phyloP scores from a whole-genome alignment of 1,139 yeast genomes.

The Debaryomyces subglobosus region DNA sequence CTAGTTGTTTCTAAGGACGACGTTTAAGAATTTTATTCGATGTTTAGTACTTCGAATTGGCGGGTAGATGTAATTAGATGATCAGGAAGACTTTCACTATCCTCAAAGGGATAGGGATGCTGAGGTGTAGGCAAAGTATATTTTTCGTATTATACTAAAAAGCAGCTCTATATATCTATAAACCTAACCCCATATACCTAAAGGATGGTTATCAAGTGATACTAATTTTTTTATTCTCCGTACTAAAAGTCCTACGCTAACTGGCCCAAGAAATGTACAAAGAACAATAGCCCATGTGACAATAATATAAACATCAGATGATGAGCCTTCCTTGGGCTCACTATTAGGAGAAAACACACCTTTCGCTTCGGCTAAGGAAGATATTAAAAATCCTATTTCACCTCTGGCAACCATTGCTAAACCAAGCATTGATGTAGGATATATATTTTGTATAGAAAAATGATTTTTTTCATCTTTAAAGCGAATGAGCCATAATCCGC shows the following conservation, averaged over 20 bases:
- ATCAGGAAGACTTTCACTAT: no score
- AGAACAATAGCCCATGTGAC: slow-evolving; percentile 11
- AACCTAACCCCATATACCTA: slow-evolving; percentile 3
- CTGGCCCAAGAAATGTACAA: slow-evolving; percentile 10
- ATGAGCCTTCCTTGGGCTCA: not conserved
- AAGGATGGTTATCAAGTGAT: slow-evolving; percentile 1
- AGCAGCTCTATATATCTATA: not conserved
- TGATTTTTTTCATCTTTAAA: not conserved
- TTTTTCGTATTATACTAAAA: no score
- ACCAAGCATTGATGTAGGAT: slow-evolving; percentile 8
- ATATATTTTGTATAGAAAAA: not conserved
- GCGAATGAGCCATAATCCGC: slow-evolving; percentile 8
- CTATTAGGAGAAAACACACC: slow-evolving; percentile 8
- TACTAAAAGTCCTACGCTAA: slow-evolving; percentile 7
- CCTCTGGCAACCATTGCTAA: slow-evolving; percentile 11
- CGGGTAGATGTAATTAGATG: no score
- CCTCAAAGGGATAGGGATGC: no score
- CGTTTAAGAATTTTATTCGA: no score
- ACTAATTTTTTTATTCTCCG: slow-evolving; percentile 1
- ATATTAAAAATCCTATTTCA: slow-evolving; percentile 10
- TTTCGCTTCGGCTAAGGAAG: slow-evolving; percentile 10
- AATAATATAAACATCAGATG: slow-evolving; percentile 9
- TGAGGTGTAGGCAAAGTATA: no score
- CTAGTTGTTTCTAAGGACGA: no score
- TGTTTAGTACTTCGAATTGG: no score